Percentiles rank a stretch among this genome's conserved stretches.
Evolutionary conservation across 129 eudicot species (phyloP).

Genomic region (Flaveria sonorensis): DNA sequence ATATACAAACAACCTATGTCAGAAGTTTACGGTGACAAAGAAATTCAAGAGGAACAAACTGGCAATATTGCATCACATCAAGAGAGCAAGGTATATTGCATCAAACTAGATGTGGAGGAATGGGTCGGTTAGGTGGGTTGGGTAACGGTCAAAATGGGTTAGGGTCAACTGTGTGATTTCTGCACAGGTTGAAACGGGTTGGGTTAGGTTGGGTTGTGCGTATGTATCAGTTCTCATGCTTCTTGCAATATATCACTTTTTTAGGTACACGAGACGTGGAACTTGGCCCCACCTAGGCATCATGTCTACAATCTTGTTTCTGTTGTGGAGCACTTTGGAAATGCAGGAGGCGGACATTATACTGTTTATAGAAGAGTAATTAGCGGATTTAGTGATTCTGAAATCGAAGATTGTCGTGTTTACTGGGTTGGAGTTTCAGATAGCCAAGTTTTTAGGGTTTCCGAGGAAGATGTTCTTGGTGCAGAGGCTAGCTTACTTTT

Average conservation of each 20-base stretch:
- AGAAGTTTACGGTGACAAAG: conserved; percentile 10
- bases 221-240: not conserved
- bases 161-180: not conserved
- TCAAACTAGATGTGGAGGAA: not conserved
- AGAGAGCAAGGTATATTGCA: conserved; percentile 36
- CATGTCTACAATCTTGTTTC: conserved; percentile 70
- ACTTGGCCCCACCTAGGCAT: conserved; percentile 11
- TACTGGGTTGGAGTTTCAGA: conserved; percentile 90
- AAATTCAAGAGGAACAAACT: conserved; percentile 31
- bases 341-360: conserved; percentile 77
- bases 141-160: conserved; percentile 9
- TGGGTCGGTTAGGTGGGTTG: not conserved
- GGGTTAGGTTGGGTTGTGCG: not conserved
- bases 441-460: conserved; percentile 59
- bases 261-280: conserved; percentile 33
- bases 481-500: conserved; percentile 77
- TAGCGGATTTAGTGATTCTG: conserved; percentile 23
- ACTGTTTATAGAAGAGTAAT: conserved; percentile 74
- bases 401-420: conserved; percentile 25
- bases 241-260: not conserved
- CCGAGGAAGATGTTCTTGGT: conserved; percentile 73
- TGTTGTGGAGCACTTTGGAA: conserved; percentile 83
- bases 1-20: conserved; percentile 24
- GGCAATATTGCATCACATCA: conserved; percentile 19
- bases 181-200: not conserved